Evolutionary conservation across 176 grass and related monocot genomes (phyloP).

Genomic region (Urochloa ruziziensis): DNA sequence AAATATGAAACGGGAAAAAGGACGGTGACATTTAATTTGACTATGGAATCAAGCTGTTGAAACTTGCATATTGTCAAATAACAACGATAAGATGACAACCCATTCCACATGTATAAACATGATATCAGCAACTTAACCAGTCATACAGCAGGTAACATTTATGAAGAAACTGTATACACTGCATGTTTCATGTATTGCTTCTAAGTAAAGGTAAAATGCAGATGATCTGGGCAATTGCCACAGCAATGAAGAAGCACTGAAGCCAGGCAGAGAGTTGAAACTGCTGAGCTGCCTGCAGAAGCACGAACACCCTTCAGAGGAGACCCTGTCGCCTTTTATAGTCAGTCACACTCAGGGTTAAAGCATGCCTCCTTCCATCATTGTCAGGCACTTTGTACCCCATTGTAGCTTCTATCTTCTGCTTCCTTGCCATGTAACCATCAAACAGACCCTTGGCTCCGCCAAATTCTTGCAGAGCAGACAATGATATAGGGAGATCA

Average conservation of each 20-base stretch:
- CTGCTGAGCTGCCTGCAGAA: background rate
- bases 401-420: constrained; percentile 69
- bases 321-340: constrained; percentile 73
- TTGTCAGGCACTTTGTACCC: constrained; percentile 71
- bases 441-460: constrained; percentile 64
- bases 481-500: constrained; percentile 77
- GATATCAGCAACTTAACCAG: constrained; percentile 18
- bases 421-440: constrained; percentile 76
- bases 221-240: constrained; percentile 5
- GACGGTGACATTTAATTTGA: background rate
- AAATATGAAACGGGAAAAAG: background rate
- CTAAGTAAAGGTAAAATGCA: background rate
- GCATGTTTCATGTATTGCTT: constrained; percentile 16
- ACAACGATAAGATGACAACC: background rate
- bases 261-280: background rate
- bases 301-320: constrained; percentile 40
- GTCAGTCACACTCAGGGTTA: constrained; percentile 68
- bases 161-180: constrained; percentile 23
- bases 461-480: constrained; percentile 65
- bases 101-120: constrained; percentile 16
- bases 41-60: background rate
- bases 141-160: constrained; percentile 26
- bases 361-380: constrained; percentile 73
- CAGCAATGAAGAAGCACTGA: constrained; percentile 2
- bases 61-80: background rate